phyloP scores from a whole-genome alignment of 106 monocot genomes.

The Acanthochlamys bracteata region DNA sequence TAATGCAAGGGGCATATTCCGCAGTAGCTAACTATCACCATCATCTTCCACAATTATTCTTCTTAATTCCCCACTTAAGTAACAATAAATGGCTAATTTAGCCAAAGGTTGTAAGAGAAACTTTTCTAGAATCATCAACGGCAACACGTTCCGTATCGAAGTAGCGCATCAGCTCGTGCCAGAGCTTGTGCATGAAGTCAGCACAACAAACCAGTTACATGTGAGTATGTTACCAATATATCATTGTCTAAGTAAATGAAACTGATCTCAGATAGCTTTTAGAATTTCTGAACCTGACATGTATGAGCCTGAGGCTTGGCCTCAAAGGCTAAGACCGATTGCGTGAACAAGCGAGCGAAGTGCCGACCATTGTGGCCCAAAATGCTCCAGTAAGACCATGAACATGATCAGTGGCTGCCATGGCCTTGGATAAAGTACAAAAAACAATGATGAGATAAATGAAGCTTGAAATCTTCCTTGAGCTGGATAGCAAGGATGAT shows the following conservation, averaged over 20 bases:
- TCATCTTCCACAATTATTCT: too few relatives aligned
- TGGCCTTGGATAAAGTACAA: not conserved
- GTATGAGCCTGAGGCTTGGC: constrained; percentile 57
- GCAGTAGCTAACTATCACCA: too few relatives aligned
- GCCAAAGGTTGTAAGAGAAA: not conserved
- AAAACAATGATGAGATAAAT: not conserved
- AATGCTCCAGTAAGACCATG: constrained; percentile 17
- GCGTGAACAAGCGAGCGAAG: constrained; percentile 33
- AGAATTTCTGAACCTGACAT: constrained; percentile 41
- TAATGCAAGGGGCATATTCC: too few relatives aligned
- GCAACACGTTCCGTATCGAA: constrained; percentile 11
- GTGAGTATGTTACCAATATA: too few relatives aligned
- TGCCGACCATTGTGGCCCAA: constrained; percentile 53
- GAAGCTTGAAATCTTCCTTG: not conserved
- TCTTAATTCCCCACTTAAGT: too few relatives aligned
- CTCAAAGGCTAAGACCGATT: constrained; percentile 26
- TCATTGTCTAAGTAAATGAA: too few relatives aligned
- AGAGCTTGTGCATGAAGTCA: constrained; percentile 76
- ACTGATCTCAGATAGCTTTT: not conserved
- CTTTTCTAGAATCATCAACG: not conserved
- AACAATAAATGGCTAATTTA: too few relatives aligned
- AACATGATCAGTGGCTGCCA: not conserved
- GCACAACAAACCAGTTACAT: not conserved
- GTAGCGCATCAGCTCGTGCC: constrained; percentile 53
- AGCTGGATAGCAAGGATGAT: too few relatives aligned